Percentiles rank a stretch among this genome's conserved stretches.
These are phyloP conservation scores for Aspergillus campestris DNA, from an alignment of 495 filamentous ascomycete genomes.

Conservation along the genomic window DNA sequence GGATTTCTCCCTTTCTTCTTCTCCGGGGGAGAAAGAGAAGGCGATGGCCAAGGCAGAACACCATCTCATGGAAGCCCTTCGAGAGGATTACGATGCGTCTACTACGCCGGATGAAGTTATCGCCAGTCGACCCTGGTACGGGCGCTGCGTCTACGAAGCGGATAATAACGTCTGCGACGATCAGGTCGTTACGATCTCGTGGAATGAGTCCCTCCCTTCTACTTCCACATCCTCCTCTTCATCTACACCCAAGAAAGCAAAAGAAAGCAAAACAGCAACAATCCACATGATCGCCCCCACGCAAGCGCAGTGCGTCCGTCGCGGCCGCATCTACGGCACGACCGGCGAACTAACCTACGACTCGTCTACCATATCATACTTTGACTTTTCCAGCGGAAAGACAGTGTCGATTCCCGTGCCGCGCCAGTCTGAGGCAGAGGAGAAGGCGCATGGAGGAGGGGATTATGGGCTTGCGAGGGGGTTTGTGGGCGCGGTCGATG, in stretches of 20 bases:
- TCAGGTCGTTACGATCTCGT: conserved; percentile 76
- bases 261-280: conserved; percentile 64
- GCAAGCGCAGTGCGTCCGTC: conserved; percentile 74
- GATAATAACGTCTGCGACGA: conserved; percentile 89
- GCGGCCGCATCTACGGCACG: conserved; percentile 76
- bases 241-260: too few relatives aligned
- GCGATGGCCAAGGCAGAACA: conserved; percentile 14
- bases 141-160: conserved; percentile 85
- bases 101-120: conserved; percentile 43
- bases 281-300: conserved; percentile 95
- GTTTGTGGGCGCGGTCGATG: conserved; percentile 73
- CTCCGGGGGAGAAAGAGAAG: neutral
- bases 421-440: conserved; percentile 28
- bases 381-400: conserved; percentile 29
- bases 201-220: conserved; percentile 42
- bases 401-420: conserved; percentile 22
- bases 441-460: conserved; percentile 68
- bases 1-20: conserved; percentile 32
- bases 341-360: conserved; percentile 77
- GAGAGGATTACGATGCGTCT: conserved; percentile 55
- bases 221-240: too few relatives aligned
- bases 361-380: conserved; percentile 39
- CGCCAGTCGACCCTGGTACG: conserved; percentile 68
- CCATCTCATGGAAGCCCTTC: conserved; percentile 35
- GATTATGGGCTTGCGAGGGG: conserved; percentile 72